These are phyloP conservation scores for Acanthamoeba lugdunensis DNA, from an alignment of 208 protist species.

Conservation along the genomic window DNA sequence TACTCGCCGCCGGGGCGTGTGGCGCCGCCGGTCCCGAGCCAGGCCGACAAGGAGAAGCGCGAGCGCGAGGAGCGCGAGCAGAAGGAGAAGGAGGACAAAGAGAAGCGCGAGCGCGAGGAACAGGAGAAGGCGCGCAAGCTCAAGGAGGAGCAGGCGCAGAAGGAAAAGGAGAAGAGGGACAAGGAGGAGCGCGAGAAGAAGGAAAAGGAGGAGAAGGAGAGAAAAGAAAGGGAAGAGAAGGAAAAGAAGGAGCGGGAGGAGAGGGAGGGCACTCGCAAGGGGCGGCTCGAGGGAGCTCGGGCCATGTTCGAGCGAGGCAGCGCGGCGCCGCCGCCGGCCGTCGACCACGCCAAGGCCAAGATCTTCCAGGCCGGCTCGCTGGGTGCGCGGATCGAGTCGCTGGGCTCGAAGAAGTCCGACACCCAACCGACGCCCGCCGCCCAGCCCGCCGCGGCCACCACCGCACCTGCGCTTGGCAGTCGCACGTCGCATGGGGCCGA, in stretches of 20 bases:
- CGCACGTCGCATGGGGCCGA: conserved; percentile 15
- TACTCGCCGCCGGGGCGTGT: neutral
- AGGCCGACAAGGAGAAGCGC: neutral
- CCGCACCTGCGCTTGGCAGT: neutral
- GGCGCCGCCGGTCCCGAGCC: neutral
- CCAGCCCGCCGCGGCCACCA: neutral
- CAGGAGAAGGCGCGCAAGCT: neutral
- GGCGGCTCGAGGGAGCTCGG: conserved; percentile 7
- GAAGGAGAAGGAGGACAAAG: neutral
- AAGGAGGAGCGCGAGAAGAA: neutral
- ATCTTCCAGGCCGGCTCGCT: conserved; percentile 3
- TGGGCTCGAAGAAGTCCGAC: conserved; percentile 3
- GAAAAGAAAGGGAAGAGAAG: conserved; percentile 13
- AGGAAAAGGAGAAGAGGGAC: conserved; percentile 17
- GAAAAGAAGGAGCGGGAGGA: conserved; percentile 19
- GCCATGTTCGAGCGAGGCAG: conserved; percentile 26
- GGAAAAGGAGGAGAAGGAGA: conserved; percentile 7
- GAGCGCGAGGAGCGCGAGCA: neutral
- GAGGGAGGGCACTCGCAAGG: neutral
- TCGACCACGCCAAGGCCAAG: conserved; percentile 20
- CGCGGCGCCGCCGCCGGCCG: neutral
- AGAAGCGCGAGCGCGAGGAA: conserved; percentile 7
- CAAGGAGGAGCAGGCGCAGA: neutral
- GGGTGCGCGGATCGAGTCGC: neutral
- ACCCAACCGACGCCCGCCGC: neutral